These are phyloP conservation scores for Mycosarcoma mackinlayi DNA, from an alignment of 1,284 basidiomycete species.

Conservation along the genomic window DNA sequence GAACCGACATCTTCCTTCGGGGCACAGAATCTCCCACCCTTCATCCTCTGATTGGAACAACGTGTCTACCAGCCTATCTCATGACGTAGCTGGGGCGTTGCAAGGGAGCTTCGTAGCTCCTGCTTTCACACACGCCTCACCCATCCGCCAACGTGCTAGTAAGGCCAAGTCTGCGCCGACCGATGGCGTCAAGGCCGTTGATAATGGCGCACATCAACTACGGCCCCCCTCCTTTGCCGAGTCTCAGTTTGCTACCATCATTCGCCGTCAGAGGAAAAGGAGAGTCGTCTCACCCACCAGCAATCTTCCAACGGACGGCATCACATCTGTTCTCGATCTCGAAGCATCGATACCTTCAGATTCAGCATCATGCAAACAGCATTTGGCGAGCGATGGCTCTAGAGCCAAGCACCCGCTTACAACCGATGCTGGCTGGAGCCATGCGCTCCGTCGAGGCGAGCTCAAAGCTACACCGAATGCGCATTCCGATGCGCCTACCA, in stretches of 20 bases:
- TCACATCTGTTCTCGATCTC: slow-evolving; percentile 26
- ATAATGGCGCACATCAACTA: background rate
- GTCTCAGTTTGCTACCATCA: slow-evolving; percentile 59
- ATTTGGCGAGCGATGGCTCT: background rate
- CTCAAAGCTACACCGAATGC: slow-evolving; percentile 21
- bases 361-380: background rate
- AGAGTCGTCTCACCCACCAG: slow-evolving; percentile 46
- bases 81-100: too few relatives aligned
- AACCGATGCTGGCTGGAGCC: slow-evolving; percentile 18
- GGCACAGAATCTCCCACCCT: background rate
- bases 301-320: slow-evolving; percentile 18
- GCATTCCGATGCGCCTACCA: slow-evolving; percentile 11
- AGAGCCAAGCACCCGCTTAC: slow-evolving; percentile 12
- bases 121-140: slow-evolving; percentile 2
- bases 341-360: slow-evolving; percentile 18
- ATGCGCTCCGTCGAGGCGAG: slow-evolving; percentile 30
- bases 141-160: slow-evolving; percentile 27
- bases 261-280: slow-evolving; percentile 52
- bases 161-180: slow-evolving; percentile 14
- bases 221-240: slow-evolving; percentile 54
- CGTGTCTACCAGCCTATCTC: too few relatives aligned
- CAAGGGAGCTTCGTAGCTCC: too few relatives aligned
- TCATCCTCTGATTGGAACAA: background rate
- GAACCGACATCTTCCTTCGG: background rate
- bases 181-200: background rate